Evolutionary conservation across 495 filamentous ascomycete genomes (phyloP), one percentile per base, ranked within the genome.

Genomic region (Penicillium psychrofluorescens): DNA sequence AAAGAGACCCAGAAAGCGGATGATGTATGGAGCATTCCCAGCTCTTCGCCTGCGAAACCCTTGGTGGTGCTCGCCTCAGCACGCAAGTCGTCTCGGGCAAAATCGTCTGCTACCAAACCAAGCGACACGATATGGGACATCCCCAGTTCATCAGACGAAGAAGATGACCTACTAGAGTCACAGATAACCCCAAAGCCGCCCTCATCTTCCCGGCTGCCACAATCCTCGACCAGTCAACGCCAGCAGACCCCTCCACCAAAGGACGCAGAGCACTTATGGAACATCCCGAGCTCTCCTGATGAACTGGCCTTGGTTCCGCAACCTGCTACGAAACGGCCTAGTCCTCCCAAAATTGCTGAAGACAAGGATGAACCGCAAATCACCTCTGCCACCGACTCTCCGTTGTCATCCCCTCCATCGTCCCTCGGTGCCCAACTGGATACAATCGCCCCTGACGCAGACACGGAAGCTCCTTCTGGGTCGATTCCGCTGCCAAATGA

Each of bases 331-430:
- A 56, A 45, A 35, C 22, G 4, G 4, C 22, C 22, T 22, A 22
- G 22, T 6, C 22, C 22, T 6, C 22, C 22, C 22, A 22, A 22
- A 22, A 22, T 22, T 22, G 22, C 22, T 3, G 22, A 22, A 12
- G 0, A 8, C 4, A 22, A 37, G 36, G 15, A 45, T 14, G 11
- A 29, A 41, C 15, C 29, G 13, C 36, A 41, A 37, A 35, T 30
- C 8, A 27, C 1, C 13, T 58, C 51, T 7, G 46, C 51, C 13
- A 44, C 50, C 39, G 64, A 62, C 46, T 76, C 74, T 9, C 60
- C 72, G 10, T 54, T 74, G 11, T 72, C 73, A 13, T 72, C 74
- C 6, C 59, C 58, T 1, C 61, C 64, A 8, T 71, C 67, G 6
- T 62, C 56, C 5, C 35, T 59, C 27, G 38, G 43, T 6, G 63